These are phyloP conservation scores for Phytophthora ohioensis DNA, from an alignment of 352 stramenopile genomes.

Conservation along the genomic window DNA sequence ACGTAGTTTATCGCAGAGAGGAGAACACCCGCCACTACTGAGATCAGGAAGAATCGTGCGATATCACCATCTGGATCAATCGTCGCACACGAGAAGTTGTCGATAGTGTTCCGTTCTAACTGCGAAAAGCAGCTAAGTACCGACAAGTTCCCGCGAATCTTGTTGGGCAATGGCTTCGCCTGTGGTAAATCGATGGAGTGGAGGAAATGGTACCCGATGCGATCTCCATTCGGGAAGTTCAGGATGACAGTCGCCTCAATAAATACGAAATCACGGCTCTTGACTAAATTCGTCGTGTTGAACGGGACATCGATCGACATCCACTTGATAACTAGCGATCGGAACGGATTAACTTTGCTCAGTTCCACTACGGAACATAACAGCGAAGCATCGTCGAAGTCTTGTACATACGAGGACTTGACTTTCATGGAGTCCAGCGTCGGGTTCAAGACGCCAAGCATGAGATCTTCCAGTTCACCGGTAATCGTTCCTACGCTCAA, in stretches of 20 bases:
- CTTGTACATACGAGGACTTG: slow-evolving; percentile 27
- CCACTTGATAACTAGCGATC: slow-evolving; percentile 37
- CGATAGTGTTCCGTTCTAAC: slow-evolving; percentile 36
- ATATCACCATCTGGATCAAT: slow-evolving; percentile 33
- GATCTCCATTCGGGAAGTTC: slow-evolving; percentile 1
- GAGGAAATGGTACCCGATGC: slow-evolving; percentile 1
- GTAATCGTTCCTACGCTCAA: slow-evolving; percentile 27
- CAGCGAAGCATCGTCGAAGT: slow-evolving; percentile 19
- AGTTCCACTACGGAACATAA: slow-evolving; percentile 22
- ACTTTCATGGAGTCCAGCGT: slow-evolving; percentile 32
- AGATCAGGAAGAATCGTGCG: slow-evolving; percentile 27
- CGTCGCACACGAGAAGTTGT: slow-evolving; percentile 38
- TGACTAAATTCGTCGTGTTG: background rate
- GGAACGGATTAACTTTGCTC: slow-evolving; percentile 29
- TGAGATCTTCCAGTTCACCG: slow-evolving; percentile 37
- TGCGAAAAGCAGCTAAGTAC: slow-evolving; percentile 52
- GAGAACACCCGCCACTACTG: slow-evolving; percentile 33
- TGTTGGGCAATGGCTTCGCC: slow-evolving; percentile 34
- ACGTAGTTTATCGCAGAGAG: slow-evolving; percentile 42
- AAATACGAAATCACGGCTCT: slow-evolving; percentile 1
- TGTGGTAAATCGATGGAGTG: slow-evolving; percentile 47
- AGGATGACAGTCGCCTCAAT: slow-evolving; percentile 1
- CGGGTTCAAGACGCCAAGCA: slow-evolving; percentile 34
- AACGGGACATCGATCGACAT: slow-evolving; percentile 34
- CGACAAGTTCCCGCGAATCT: slow-evolving; percentile 44